Conservation (phyloP, 345 rosid genomes). For the Odontarrhena argentea region DNA sequence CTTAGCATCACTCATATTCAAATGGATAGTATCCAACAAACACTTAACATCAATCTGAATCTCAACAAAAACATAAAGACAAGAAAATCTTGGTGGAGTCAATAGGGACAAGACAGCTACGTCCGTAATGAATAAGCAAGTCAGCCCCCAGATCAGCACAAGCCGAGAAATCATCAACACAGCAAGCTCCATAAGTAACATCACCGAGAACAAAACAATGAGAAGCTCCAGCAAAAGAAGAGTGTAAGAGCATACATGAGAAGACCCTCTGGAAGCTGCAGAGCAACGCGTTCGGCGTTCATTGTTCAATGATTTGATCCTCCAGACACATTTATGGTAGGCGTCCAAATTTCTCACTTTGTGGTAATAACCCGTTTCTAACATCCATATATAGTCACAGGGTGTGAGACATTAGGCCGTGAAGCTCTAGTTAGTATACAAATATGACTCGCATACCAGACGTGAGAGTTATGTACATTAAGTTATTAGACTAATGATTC, state of each 20-base stretch:
- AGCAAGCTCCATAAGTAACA: conserved; percentile 93
- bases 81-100: conserved; percentile 78
- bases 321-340: conserved; percentile 70
- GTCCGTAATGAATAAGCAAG: conserved; percentile 88
- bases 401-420: background rate
- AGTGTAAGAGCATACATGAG: conserved; percentile 85
- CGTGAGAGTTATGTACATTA: too few relatives aligned
- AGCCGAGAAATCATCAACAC: conserved; percentile 86
- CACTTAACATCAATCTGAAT: conserved; percentile 67
- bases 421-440: background rate
- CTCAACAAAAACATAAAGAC: conserved; percentile 92
- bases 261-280: conserved; percentile 91
- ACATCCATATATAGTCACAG: too few relatives aligned
- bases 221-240: conserved; percentile 59
- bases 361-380: too few relatives aligned
- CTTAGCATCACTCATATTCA: conserved; percentile 46
- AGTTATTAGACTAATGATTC: too few relatives aligned
- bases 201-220: conserved; percentile 88
- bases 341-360: background rate
- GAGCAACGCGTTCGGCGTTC: conserved; percentile 68
- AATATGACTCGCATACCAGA: too few relatives aligned
- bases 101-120: conserved; percentile 87
- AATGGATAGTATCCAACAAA: conserved; percentile 53
- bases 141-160: conserved; percentile 74
- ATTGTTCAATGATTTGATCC: conserved; percentile 58